Base-by-base conservation (phyloP, 2,329 filamentous ascomycete genomes). In the Hypoxylon sp. region DNA sequence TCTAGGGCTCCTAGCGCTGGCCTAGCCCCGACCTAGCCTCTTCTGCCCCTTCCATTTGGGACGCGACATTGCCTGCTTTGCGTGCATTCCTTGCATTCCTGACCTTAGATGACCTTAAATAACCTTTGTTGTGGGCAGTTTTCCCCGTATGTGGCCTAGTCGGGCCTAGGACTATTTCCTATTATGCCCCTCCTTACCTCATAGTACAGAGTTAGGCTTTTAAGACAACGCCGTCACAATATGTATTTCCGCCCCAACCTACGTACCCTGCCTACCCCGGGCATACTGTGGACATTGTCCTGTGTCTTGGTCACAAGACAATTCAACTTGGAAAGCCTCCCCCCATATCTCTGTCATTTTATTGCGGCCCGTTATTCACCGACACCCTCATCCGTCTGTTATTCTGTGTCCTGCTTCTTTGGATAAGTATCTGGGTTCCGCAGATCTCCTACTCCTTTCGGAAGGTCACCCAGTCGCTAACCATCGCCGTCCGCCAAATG, bases 221-320 rank as follows among this genome's bases (percentile, higher is more conserved):
- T 48, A 53, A 68, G 57, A 65, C 61, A 65, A 65, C 27, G 47
- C 50, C 61, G 57, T 67, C 54, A 56, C 51, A 48, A 42, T 59
- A 67, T 61, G 35, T 59, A 67, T 61, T 44, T n/a, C 62, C 54
- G 55, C 52, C 58, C 58, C 47, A 63, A 66, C 58, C 37, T 50
- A 57, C 60, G 24, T 27, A 27, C 24, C 24, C 24, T 27, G 24
- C 5, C 24, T 27, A 27, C 32, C 48, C 48, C 11, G 32, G 32
- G 32, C 21, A 13, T 19, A 37, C 31, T 51, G 52, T 51, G 24
- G 27, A 42, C n/a, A 37, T 19, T 51, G 52, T 51, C 47, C 52
- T 62, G 60, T 67, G 60, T 69, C 57, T 62, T 63, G 65, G 65
- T 73, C 71, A 73, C 65, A 67, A 65, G 71, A 60, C 52, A 19